Evolutionary conservation across 179 eudicot genomes (phyloP).

Genomic region (Vitellaria paradoxa): DNA sequence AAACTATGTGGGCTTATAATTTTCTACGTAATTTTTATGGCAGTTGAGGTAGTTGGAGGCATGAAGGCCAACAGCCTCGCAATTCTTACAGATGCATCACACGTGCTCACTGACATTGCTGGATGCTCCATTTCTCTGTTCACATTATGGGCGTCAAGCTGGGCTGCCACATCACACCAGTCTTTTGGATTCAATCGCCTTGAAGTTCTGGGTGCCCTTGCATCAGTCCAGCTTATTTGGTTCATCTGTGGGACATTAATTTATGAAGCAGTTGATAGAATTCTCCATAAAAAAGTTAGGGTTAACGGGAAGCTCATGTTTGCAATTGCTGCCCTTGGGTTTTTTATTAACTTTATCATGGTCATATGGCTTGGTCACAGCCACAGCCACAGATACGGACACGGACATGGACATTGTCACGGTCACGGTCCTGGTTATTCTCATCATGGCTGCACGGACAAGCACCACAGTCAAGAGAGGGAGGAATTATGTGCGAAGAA

Average conservation of each 20-base stretch:
- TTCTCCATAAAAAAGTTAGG: slow-evolving; percentile 21
- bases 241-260: slow-evolving; percentile 38
- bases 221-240: slow-evolving; percentile 61
- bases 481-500: slow-evolving; percentile 2
- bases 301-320: slow-evolving; percentile 55
- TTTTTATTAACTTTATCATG: slow-evolving; percentile 34
- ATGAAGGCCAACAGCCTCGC: slow-evolving; percentile 53
- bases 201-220: slow-evolving; percentile 51
- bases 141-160: slow-evolving; percentile 16
- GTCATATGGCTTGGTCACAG: slow-evolving; percentile 37
- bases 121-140: slow-evolving; percentile 15
- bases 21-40: slow-evolving; percentile 32
- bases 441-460: slow-evolving; percentile 20
- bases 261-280: slow-evolving; percentile 41
- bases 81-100: slow-evolving; percentile 21
- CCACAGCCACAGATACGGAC: too few relatives aligned
- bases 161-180: slow-evolving; percentile 37
- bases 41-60: slow-evolving; percentile 45
- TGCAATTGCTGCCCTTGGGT: slow-evolving; percentile 44
- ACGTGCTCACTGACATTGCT: slow-evolving; percentile 12
- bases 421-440: slow-evolving; percentile 26
- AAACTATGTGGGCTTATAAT: slow-evolving; percentile 37
- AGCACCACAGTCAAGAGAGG: slow-evolving; percentile 6
- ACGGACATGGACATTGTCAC: slow-evolving; percentile 21
- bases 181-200: slow-evolving; percentile 47